Conservation (phyloP, 1,139 yeast species). For the Zygosaccharomyces pseudobailii region DNA sequence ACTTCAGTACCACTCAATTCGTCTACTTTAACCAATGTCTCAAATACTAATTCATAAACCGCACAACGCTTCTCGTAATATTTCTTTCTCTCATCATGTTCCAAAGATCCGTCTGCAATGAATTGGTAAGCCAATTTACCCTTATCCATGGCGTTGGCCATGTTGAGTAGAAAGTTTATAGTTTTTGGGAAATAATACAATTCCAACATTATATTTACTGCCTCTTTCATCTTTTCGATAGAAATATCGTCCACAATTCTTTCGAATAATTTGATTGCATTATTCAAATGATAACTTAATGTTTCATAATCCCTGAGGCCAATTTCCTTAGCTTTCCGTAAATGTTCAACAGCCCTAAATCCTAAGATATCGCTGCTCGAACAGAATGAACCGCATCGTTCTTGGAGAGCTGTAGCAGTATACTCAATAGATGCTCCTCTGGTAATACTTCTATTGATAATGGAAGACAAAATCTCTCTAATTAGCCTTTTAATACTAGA, state of each 20-base stretch:
- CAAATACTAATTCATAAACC: conserved; percentile 70
- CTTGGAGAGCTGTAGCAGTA: conserved; percentile 83
- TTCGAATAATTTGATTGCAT: conserved; percentile 72
- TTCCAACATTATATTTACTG: conserved; percentile 71
- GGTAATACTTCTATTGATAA: conserved; percentile 80
- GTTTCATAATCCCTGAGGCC: conserved; percentile 68
- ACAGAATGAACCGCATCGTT: conserved; percentile 92
- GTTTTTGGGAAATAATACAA: conserved; percentile 82
- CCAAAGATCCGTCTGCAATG: conserved; percentile 46
- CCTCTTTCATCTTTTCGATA: conserved; percentile 75
- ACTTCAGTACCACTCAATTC: conserved; percentile 45
- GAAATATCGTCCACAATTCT: conserved; percentile 76
- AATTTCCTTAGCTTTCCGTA: conserved; percentile 78
- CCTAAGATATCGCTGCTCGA: conserved; percentile 90
- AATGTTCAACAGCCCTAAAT: conserved; percentile 88
- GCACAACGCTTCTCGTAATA: conserved; percentile 47
- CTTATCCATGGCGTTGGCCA: conserved; percentile 65
- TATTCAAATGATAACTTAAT: conserved; percentile 62
- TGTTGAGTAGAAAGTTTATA: conserved; percentile 71
- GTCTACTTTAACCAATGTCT: conserved; percentile 68
- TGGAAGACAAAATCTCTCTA: conserved; percentile 81
- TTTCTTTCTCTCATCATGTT: conserved; percentile 44
- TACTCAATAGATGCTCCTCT: conserved; percentile 93
- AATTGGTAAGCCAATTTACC: conserved; percentile 54
- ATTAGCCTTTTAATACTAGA: conserved; percentile 61